phyloP scores from a whole-genome alignment of 2,329 filamentous ascomycete genomes.

The Claviceps spartinae region DNA sequence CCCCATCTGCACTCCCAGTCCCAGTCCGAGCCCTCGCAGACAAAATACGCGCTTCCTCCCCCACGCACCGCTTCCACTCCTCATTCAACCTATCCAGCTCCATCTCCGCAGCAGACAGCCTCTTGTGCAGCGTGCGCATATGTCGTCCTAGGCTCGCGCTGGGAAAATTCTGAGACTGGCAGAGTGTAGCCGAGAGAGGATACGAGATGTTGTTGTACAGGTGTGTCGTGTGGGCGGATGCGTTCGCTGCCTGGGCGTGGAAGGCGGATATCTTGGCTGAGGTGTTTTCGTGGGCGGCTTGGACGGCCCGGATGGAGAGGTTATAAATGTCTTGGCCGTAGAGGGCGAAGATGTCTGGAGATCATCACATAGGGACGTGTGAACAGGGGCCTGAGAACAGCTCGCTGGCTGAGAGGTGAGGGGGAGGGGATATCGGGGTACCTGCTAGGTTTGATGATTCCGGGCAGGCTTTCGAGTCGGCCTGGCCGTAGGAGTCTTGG shows the following conservation, averaged over 20 bases:
- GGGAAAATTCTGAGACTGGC: constrained; percentile 12
- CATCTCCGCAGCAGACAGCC: constrained; percentile 11
- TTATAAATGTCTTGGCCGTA: constrained; percentile 4
- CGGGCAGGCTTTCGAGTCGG: not conserved
- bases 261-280: constrained; percentile 12
- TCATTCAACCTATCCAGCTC: constrained; percentile 11
- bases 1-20: no score
- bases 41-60: constrained; percentile 11
- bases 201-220: constrained; percentile 20
- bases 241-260: constrained; percentile 6
- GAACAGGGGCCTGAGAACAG: not conserved
- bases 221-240: constrained; percentile 8
- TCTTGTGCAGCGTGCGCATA: constrained; percentile 10
- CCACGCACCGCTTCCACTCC: constrained; percentile 16
- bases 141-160: constrained; percentile 15
- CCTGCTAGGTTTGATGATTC: not conserved
- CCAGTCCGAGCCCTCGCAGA: constrained; percentile 4
- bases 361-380: not conserved
- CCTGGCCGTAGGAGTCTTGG: not conserved
- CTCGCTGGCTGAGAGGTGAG: not conserved
- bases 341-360: constrained; percentile 4
- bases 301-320: constrained; percentile 8
- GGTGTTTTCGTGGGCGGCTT: constrained; percentile 12
- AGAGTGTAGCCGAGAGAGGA: constrained; percentile 20
- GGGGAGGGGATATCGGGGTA: not conserved